Evolutionary conservation across 306 rosid species (phyloP), one percentile per base, ranked within the genome.

Genomic region (Cyamopsis tetragonoloba): DNA sequence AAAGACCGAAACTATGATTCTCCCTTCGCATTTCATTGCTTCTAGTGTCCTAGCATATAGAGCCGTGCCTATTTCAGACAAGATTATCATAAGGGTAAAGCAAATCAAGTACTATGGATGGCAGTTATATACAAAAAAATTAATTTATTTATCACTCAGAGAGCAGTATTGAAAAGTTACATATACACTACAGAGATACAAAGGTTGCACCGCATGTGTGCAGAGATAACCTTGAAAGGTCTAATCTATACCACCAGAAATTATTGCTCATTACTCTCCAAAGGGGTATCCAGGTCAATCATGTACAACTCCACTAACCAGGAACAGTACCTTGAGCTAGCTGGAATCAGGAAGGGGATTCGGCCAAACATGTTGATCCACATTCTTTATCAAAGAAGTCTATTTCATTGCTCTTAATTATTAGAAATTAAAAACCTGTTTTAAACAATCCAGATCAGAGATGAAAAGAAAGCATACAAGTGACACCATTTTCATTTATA

Each of bases 281-380:
- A 65, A 64, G 34, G 32, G 72, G 43, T 39, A 53, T 69, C 58
- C 62, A 48, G 61, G 65, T 72, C 77, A 58, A 57, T 58, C 47
- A 44, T 38, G 59, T 24, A 57, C 76, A 37, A 47, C 46, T 22
- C 70, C 56, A 39, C 46, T 27, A 53, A 66, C 69, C 61, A 68
- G 72, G 72, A 66, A 72, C 62, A 63, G 76, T 44, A 61, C 76
- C 75, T 72, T 64, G 50, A 59, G 76, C 62, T 50, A 44, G 73
- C 71, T 66, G 68, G 56, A 70, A 32, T 72, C 71, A 48, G 67
- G 73, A 39, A 72, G 67, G 61, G 71, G 73, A 63, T 54, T 76
- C 76, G 63, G 72, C 80, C 76, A 64, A 69, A 70, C 63, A 60
- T 54, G 35, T 70, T 66, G 76, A 74, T 53, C 73, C 53, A 48